Percentiles rank a stretch among this genome's conserved stretches.
Conservation (phyloP, 257 asterid genomes). For the Fraxinus quadrangulata region DNA sequence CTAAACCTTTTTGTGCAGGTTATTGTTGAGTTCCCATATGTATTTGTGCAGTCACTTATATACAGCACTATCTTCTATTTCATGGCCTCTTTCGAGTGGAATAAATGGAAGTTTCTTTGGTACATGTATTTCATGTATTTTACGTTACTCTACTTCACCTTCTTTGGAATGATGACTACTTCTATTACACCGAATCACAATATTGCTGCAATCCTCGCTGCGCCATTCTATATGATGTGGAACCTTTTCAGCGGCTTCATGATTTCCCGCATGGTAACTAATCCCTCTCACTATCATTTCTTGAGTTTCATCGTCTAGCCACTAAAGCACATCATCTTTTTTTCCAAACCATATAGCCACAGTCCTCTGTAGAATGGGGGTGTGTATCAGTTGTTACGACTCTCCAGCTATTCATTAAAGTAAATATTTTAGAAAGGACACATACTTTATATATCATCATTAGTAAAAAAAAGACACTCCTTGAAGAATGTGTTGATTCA, state of each 20-base stretch:
- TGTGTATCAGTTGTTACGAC: too few species aligned
- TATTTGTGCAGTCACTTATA: conserved; percentile 61
- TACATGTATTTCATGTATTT: conserved; percentile 72
- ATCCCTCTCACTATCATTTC: conserved; percentile 4
- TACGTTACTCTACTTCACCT: conserved; percentile 78
- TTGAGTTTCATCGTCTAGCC: too few species aligned
- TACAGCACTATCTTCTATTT: conserved; percentile 74
- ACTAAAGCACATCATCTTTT: too few species aligned
- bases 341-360: too few species aligned
- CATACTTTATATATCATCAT: too few species aligned
- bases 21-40: conserved; percentile 74
- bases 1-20: conserved; percentile 48
- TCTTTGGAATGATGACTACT: conserved; percentile 86
- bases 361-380: too few species aligned
- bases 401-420: neutral
- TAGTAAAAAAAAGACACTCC: neutral
- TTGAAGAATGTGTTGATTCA: neutral
- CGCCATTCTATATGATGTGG: conserved; percentile 86
- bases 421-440: too few species aligned
- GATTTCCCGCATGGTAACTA: conserved; percentile 58
- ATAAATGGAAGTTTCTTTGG: conserved; percentile 68
- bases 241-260: conserved; percentile 85
- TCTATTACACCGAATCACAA: conserved; percentile 76
- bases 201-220: conserved; percentile 70
- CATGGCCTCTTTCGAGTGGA: conserved; percentile 87